Evolutionary conservation across 108 stramenopile genomes (phyloP).

Genomic region (Cyclotella sp.): DNA sequence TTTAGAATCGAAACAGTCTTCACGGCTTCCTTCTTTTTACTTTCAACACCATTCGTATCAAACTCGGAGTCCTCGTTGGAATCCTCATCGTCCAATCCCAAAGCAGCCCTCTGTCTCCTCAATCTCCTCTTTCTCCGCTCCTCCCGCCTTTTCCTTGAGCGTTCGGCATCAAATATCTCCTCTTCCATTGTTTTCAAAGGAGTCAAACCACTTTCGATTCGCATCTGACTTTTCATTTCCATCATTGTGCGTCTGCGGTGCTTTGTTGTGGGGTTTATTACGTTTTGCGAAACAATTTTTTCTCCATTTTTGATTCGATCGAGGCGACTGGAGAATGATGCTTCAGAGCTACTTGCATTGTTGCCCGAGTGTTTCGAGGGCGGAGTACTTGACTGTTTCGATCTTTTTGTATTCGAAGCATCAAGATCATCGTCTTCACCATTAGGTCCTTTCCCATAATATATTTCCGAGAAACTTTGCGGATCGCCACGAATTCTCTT

Average conservation of each 20-base stretch:
- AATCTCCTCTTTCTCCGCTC: slow-evolving; percentile 38
- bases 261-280: slow-evolving; percentile 1
- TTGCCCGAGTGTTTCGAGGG: neutral
- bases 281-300: slow-evolving; percentile 13
- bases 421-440: neutral
- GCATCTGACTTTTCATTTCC: slow-evolving; percentile 50
- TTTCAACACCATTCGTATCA: neutral
- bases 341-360: neutral
- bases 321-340: slow-evolving; percentile 31
- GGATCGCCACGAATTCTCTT: slow-evolving; percentile 18
- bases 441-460: slow-evolving; percentile 25
- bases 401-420: neutral
- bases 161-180: slow-evolving; percentile 43
- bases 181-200: slow-evolving; percentile 51
- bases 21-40: slow-evolving; percentile 17
- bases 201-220: slow-evolving; percentile 31
- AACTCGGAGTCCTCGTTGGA: slow-evolving; percentile 4
- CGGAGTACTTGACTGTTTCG: neutral
- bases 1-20: slow-evolving; percentile 6
- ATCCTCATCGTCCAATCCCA: slow-evolving; percentile 14
- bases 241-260: slow-evolving; percentile 36
- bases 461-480: slow-evolving; percentile 19
- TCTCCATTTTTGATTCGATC: slow-evolving; percentile 54
- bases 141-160: slow-evolving; percentile 42
- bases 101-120: slow-evolving; percentile 14